These are phyloP conservation scores for Hypoxylon subgilvum DNA, from an alignment of 495 filamentous ascomycete genomes.

Conservation along the genomic window DNA sequence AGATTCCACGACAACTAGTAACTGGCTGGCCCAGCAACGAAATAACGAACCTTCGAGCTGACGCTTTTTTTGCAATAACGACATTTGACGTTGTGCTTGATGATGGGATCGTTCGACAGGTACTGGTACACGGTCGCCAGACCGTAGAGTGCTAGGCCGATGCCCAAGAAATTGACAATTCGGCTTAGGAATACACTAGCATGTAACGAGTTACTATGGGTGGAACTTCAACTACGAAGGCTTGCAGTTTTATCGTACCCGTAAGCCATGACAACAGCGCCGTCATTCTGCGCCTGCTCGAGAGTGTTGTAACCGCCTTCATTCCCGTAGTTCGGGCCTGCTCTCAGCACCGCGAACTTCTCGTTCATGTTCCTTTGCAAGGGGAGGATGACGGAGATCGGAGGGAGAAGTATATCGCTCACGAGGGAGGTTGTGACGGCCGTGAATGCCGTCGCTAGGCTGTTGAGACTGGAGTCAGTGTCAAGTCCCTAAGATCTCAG, in stretches of 20 bases:
- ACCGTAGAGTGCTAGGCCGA: conserved; percentile 69
- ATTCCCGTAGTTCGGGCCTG: conserved; percentile 58
- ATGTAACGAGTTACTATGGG: conserved; percentile 3
- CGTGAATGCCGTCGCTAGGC: conserved; percentile 75
- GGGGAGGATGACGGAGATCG: conserved; percentile 71
- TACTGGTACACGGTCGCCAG: conserved; percentile 71
- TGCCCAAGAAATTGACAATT: conserved; percentile 67
- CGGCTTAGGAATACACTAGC: conserved; percentile 69
- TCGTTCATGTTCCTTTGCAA: conserved; percentile 74
- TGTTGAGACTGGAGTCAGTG: conserved; percentile 37
- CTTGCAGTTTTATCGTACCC: conserved; percentile 54
- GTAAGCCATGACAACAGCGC: conserved; percentile 73
- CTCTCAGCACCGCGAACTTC: conserved; percentile 71
- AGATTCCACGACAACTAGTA: too few species aligned
- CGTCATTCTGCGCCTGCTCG: conserved; percentile 69
- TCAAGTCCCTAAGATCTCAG: neutral
- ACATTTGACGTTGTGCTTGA: conserved; percentile 73
- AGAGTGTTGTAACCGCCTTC: conserved; percentile 69
- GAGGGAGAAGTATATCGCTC: conserved; percentile 70
- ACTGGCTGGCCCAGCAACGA: neutral
- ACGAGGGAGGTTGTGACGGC: conserved; percentile 75
- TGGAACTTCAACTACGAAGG: conserved; percentile 1
- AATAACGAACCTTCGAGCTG: conserved; percentile 62
- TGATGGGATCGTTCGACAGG: conserved; percentile 67
- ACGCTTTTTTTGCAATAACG: conserved; percentile 73